Evolutionary conservation across 208 protist species (phyloP).

Genomic region (Leishmania aethiopica): DNA sequence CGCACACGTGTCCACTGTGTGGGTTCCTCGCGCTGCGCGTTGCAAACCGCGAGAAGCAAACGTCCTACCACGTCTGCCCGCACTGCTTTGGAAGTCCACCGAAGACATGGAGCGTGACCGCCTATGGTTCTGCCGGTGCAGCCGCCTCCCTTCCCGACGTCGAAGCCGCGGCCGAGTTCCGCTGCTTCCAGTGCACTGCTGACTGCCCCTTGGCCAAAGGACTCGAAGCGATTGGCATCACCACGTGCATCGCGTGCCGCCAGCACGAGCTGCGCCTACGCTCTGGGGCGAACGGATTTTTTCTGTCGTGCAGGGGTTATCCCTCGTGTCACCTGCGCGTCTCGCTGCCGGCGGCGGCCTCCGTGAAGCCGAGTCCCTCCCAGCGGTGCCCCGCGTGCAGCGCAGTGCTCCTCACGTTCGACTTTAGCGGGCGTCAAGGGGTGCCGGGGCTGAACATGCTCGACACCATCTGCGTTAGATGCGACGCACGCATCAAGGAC

Average conservation of each 20-base stretch:
- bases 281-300: slow-evolving; percentile 32
- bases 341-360: slow-evolving; percentile 59
- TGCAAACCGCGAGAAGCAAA: slow-evolving; percentile 71
- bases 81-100: slow-evolving; percentile 79
- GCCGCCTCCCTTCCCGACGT: slow-evolving; percentile 27
- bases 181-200: slow-evolving; percentile 86
- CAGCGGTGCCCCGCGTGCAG: slow-evolving; percentile 65
- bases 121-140: neutral
- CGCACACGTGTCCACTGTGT: slow-evolving; percentile 68
- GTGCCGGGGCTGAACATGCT: slow-evolving; percentile 70
- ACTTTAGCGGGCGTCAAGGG: slow-evolving; percentile 66
- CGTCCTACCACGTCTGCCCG: slow-evolving; percentile 76
- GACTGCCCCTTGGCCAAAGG: slow-evolving; percentile 81
- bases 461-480: slow-evolving; percentile 79
- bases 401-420: slow-evolving; percentile 73
- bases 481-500: slow-evolving; percentile 77
- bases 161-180: slow-evolving; percentile 61
- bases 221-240: slow-evolving; percentile 56
- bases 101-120: slow-evolving; percentile 1
- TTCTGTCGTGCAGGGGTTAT: slow-evolving; percentile 77
- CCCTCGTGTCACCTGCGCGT: slow-evolving; percentile 62
- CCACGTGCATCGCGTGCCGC: slow-evolving; percentile 64
- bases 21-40: slow-evolving; percentile 66
- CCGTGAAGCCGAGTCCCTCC: slow-evolving; percentile 41
- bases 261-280: slow-evolving; percentile 76